Conservation (phyloP, 495 filamentous ascomycete genomes). For the Penicillium turbatum region DNA sequence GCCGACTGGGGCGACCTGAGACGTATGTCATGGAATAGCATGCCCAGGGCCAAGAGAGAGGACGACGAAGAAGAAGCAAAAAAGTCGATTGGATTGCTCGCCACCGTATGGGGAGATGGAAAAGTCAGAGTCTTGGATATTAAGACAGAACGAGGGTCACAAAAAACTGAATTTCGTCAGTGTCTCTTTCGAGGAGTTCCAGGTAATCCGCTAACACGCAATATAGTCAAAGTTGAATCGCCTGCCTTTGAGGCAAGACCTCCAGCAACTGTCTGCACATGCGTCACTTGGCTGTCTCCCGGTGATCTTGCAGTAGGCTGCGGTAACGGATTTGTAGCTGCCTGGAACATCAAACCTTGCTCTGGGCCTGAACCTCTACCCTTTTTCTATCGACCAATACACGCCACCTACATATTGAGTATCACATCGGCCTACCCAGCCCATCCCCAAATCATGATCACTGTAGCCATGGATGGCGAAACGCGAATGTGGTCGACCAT, state of each 20-base stretch:
- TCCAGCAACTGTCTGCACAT: constrained; percentile 52
- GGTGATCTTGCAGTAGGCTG: constrained; percentile 58
- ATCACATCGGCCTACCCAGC: constrained; percentile 56
- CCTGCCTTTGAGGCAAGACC: constrained; percentile 52
- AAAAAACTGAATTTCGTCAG: constrained; percentile 39
- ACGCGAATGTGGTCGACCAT: constrained; percentile 53
- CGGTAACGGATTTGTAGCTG: constrained; percentile 56
- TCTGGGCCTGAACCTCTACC: constrained; percentile 34
- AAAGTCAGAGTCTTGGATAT: constrained; percentile 57
- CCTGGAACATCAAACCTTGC: constrained; percentile 50
- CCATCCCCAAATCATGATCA: constrained; percentile 52
- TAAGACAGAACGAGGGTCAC: constrained; percentile 28
- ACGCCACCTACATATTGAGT: constrained; percentile 57
- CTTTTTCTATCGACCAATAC: constrained; percentile 52
- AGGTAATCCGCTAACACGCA: not conserved
- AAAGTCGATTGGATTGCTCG: constrained; percentile 54
- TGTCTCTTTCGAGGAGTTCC: not conserved
- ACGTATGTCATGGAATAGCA: constrained; percentile 61
- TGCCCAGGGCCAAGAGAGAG: constrained; percentile 35
- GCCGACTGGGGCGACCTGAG: constrained; percentile 59
- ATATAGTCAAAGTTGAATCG: constrained; percentile 43
- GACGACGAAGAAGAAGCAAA: constrained; percentile 30
- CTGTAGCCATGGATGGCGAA: constrained; percentile 56
- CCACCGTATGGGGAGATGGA: constrained; percentile 60
- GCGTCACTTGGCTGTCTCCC: constrained; percentile 58